A percentile compares a stretch with the other conserved stretches of the same genome.
Evolutionary conservation across 371 early-diverging fungal genomes (phyloP).

Genomic region (Mucor indicus): DNA sequence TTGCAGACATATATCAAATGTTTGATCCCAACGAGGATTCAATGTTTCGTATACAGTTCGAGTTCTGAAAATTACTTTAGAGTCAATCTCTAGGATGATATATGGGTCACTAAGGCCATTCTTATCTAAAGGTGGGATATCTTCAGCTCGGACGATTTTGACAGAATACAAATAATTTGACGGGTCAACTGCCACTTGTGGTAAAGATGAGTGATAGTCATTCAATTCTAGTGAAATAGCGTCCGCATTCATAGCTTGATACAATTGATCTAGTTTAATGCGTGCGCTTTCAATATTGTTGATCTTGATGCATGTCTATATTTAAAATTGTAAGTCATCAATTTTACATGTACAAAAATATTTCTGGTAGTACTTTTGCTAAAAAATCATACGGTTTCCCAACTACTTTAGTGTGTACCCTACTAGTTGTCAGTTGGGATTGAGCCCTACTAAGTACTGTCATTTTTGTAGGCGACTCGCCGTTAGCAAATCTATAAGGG

Average conservation of each 20-base stretch:
- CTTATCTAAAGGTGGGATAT: conserved; percentile 50
- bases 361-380: conserved; percentile 39
- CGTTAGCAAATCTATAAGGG: conserved; percentile 15
- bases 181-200: conserved; percentile 2
- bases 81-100: conserved; percentile 63
- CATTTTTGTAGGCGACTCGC: conserved; percentile 9
- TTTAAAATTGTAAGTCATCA: not conserved
- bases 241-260: conserved; percentile 66
- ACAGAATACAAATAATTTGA: conserved; percentile 48
- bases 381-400: conserved; percentile 51
- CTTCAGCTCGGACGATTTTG: conserved; percentile 58
- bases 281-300: conserved; percentile 70
- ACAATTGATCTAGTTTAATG: conserved; percentile 56
- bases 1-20: conserved; percentile 73
- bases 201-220: conserved; percentile 29
- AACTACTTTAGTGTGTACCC: conserved; percentile 23
- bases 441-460: conserved; percentile 40
- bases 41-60: conserved; percentile 68
- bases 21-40: conserved; percentile 92
- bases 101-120: conserved; percentile 72
- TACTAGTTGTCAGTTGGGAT: conserved; percentile 32
- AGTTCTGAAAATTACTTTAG: conserved; percentile 54
- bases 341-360: not conserved
- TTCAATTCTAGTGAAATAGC: conserved; percentile 50
- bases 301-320: conserved; percentile 58